These are phyloP conservation scores for Umbelopsis vinacea DNA, from an alignment of 192 early-diverging fungal species.

Conservation along the genomic window DNA sequence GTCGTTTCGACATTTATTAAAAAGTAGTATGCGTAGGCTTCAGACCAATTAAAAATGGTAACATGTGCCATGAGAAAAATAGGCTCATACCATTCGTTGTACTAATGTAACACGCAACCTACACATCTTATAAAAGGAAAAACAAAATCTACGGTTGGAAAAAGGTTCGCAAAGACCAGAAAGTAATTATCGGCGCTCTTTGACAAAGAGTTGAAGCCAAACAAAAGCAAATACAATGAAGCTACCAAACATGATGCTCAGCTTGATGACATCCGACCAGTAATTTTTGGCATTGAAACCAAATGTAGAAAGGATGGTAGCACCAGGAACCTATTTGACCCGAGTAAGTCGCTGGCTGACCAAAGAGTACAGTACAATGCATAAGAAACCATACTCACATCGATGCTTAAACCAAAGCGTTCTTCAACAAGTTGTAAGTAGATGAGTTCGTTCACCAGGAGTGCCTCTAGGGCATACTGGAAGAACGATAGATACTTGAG, in stretches of 20 bases:
- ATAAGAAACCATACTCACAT: slow-evolving; percentile 49
- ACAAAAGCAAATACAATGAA: slow-evolving; percentile 75
- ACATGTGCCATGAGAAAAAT: background rate
- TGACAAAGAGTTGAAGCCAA: slow-evolving; percentile 82
- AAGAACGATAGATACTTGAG: slow-evolving; percentile 81
- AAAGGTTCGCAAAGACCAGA: background rate
- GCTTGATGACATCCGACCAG: slow-evolving; percentile 76
- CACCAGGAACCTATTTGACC: slow-evolving; percentile 71
- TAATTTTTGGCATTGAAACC: slow-evolving; percentile 83
- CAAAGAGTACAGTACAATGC: no score
- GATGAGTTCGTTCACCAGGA: slow-evolving; percentile 89
- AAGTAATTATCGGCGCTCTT: slow-evolving; percentile 69
- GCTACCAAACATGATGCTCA: slow-evolving; percentile 59
- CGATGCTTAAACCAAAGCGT: slow-evolving; percentile 81
- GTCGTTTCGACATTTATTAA: no score
- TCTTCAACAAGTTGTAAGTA: slow-evolving; percentile 79
- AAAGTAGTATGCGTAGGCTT: no score
- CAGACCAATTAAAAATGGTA: background rate
- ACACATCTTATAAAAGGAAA: background rate
- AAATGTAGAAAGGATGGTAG: slow-evolving; percentile 84
- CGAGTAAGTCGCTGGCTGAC: background rate
- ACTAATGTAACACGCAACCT: background rate
- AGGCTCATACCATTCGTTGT: background rate
- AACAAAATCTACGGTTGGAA: background rate
- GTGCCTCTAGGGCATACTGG: slow-evolving; percentile 88